Percentiles rank a stretch among this genome's conserved stretches.
Conservation (phyloP, 495 filamentous ascomycete genomes). For the Daldinia vernicosa region DNA sequence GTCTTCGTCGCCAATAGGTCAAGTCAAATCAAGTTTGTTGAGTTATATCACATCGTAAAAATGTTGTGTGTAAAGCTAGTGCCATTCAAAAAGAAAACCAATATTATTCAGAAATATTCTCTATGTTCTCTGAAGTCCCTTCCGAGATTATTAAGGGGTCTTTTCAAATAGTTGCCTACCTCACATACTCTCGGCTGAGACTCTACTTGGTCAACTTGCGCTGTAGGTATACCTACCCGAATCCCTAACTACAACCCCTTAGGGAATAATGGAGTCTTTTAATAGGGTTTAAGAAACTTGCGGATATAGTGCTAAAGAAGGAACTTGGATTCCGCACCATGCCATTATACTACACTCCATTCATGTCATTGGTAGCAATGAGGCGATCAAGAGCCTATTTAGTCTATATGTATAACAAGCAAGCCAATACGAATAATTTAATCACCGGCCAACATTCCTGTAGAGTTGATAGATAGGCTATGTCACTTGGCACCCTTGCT, state of each 20-base stretch:
- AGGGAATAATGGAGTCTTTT: too few relatives aligned
- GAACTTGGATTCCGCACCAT: neutral
- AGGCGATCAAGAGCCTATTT: neutral
- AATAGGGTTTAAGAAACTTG: neutral
- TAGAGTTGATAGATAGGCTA: neutral
- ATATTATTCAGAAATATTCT: neutral
- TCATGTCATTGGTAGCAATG: neutral
- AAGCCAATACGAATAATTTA: neutral
- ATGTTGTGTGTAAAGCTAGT: neutral
- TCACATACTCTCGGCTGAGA: too few relatives aligned
- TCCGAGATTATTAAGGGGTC: too few relatives aligned
- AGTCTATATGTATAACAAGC: neutral
- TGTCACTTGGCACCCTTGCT: neutral
- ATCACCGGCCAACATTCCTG: neutral
- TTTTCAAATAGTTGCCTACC: too few relatives aligned
- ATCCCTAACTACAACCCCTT: too few relatives aligned
- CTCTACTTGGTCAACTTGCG: too few relatives aligned
- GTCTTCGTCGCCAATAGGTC: conserved; percentile 21
- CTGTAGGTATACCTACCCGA: too few relatives aligned
- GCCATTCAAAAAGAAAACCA: neutral
- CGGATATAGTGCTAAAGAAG: neutral
- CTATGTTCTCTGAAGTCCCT: too few relatives aligned
- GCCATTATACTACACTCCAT: neutral
- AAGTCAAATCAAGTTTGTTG: conserved; percentile 37
- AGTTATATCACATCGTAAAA: conserved; percentile 16